Conservation (phyloP, 257 asterid genomes). For the Eucommia ulmoides region DNA sequence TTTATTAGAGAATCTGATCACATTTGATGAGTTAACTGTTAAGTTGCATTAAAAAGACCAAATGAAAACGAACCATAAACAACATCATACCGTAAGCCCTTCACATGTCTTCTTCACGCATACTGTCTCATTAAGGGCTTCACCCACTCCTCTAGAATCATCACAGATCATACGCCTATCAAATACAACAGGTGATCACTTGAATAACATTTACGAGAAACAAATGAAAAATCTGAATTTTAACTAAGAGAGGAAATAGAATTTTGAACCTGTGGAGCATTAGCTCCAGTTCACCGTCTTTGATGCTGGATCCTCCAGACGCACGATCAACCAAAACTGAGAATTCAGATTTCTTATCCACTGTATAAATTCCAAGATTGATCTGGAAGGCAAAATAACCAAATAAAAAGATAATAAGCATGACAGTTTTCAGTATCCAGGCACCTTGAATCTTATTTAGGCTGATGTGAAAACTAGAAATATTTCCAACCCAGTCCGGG, state of each 20-base stretch:
- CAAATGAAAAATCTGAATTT: not conserved
- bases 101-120: not conserved
- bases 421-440: no score
- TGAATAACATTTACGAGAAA: no score
- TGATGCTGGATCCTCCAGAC: slow-evolving; percentile 71
- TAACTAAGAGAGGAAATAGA: not conserved
- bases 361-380: slow-evolving; percentile 55
- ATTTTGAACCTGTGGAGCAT: slow-evolving; percentile 66
- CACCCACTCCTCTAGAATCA: not conserved
- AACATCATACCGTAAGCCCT: not conserved
- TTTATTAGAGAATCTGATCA: not conserved
- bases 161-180: slow-evolving; percentile 1
- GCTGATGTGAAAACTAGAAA: no score
- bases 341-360: slow-evolving; percentile 55
- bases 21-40: not conserved
- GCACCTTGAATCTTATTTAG: no score
- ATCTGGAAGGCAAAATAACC: no score
- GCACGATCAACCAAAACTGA: slow-evolving; percentile 85
- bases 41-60: not conserved
- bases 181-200: no score
- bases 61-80: not conserved
- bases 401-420: no score
- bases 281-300: slow-evolving; percentile 74
- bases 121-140: not conserved
- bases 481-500: no score